Base-by-base conservation (phyloP, 202 grass and related monocot genomes). In the Dendrocalamus latiflorus region DNA sequence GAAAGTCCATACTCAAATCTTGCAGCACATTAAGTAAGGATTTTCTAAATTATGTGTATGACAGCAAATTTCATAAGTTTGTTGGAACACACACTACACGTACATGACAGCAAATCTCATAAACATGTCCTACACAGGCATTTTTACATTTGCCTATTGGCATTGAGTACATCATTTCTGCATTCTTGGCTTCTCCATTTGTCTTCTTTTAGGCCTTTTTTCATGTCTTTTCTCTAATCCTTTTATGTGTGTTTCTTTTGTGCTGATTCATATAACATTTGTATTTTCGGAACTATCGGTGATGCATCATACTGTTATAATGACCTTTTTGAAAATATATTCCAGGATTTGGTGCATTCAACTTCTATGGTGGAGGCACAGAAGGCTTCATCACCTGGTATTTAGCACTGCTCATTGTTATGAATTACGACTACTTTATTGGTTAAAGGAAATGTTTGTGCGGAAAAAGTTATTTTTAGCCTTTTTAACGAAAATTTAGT, bases 301-400 rank as follows among this genome's bases (percentile, higher is more conserved):
- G n/a, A n/a, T n/a, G n/a, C n/a, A n/a, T n/a, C n/a, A n/a, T n/a
- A n/a, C n/a, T n/a, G n/a, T n/a, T n/a, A n/a, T n/a, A n/a, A n/a
- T n/a, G n/a, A n/a, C n/a, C n/a, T n/a, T n/a, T n/a, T n/a, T n/a
- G n/a, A n/a, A n/a, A n/a, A n/a, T n/a, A n/a, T n/a, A 63, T 80
- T 76, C 37, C 64, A 90, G 88, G 75, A 64, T 83, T 16, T 63
- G 30, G 59, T 41, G 65, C 48, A 56, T 61, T 63, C 84, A 49
- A 79, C 54, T 64, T 83, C 75, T 75, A 54, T 70, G 79, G 12
- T 54, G 51, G 80, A 71, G 54, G 54, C 21, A 56, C 80, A 83
- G 12, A 87, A 84, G 80, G 13, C 28, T 64, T 75, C 74, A 30
- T 69, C 84, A 80, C 51, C 45, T 90, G 88, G 88, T 90, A 90